Evolutionary conservation across 495 filamentous ascomycete species (phyloP), one percentile per base, ranked within the genome.

Genomic region (Neurospora sp.): DNA sequence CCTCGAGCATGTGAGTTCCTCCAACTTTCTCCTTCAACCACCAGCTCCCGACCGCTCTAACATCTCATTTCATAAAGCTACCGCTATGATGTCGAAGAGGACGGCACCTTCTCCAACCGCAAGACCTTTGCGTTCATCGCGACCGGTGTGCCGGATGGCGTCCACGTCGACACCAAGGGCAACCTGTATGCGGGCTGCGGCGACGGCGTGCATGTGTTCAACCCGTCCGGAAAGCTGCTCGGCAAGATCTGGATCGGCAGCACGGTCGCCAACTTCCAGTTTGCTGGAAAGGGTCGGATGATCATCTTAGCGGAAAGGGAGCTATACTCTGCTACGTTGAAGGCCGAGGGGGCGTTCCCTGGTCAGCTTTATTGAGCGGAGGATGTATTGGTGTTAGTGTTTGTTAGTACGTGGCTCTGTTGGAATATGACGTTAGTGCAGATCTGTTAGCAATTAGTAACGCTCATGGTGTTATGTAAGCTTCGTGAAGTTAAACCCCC

Each of bases 151-250:
- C 87, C 90, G 5, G 89, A 92, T 75, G 90, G 84, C 14, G 82
- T 92, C 69, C 90, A 91, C 75, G 83, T 82, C 74, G 89, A 92
- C 78, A 81, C 83, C 39, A 81, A 85, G 11, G 89, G 89, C 0
- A 89, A 90, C 74, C 86, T 92, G 6, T 92, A 90, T 74, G 82
- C 84, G 31, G 89, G 86, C 4, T 87, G 85, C 62, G 88, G 87
- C 4, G 89, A 90, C 74, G 89, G 90, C 35, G 83, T 91, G n/a
- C 85, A 90, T 69, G 86, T 91, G 5, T 91, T 84, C 83, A 88
- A 86, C 70, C 80, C 86, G 4, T 86, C 85, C 1, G 89, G 89
- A 18, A 85, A 83, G 6, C 82, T 90, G 4, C 78, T 92, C 5
- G 90, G 89, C 20, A 90, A 88, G 79, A 88, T 90, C 35, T 84